Percentiles rank a stretch among this genome's conserved stretches.
phyloP scores from a whole-genome alignment of 371 early-diverging fungal species.

The Mucor piriformis region DNA sequence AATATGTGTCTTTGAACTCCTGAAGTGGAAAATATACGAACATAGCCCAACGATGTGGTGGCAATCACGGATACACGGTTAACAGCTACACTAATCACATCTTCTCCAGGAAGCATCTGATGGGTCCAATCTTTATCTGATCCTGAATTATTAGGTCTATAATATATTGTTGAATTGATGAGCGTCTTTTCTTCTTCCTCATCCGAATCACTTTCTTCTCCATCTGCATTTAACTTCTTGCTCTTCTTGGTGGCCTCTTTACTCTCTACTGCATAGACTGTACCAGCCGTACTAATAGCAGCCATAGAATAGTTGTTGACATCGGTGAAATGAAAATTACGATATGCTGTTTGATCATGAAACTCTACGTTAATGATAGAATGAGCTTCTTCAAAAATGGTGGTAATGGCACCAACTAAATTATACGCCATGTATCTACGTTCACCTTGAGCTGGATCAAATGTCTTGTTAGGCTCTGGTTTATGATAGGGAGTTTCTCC shows the following conservation, averaged over 20 bases:
- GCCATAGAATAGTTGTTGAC: slow-evolving; percentile 75
- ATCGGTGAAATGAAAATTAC: slow-evolving; percentile 86
- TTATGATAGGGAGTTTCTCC: slow-evolving; percentile 52
- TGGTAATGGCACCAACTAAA: slow-evolving; percentile 75
- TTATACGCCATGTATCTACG: slow-evolving; percentile 84
- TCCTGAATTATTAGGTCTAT: slow-evolving; percentile 28
- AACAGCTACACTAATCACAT: slow-evolving; percentile 71
- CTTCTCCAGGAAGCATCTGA: slow-evolving; percentile 68
- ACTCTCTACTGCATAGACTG: slow-evolving; percentile 72
- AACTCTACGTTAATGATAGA: slow-evolving; percentile 83
- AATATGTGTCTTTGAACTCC: slow-evolving; percentile 79
- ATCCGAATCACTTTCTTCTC: slow-evolving; percentile 29
- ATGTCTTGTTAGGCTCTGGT: slow-evolving; percentile 9
- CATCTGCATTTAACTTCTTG: slow-evolving; percentile 4
- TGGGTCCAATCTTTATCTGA: slow-evolving; percentile 81
- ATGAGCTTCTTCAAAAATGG: slow-evolving; percentile 70
- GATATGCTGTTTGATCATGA: slow-evolving; percentile 76
- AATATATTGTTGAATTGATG: slow-evolving; percentile 62
- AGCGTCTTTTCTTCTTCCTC: slow-evolving; percentile 13
- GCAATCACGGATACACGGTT: slow-evolving; percentile 71
- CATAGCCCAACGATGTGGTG: slow-evolving; percentile 57
- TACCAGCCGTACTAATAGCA: slow-evolving; percentile 70
- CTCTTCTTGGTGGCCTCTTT: slow-evolving; percentile 21
- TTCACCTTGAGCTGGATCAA: slow-evolving; percentile 51
- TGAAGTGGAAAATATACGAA: slow-evolving; percentile 77